Base-by-base conservation (phyloP, 768 basidiomycete species). In the Cystobasidium onofrii region DNA sequence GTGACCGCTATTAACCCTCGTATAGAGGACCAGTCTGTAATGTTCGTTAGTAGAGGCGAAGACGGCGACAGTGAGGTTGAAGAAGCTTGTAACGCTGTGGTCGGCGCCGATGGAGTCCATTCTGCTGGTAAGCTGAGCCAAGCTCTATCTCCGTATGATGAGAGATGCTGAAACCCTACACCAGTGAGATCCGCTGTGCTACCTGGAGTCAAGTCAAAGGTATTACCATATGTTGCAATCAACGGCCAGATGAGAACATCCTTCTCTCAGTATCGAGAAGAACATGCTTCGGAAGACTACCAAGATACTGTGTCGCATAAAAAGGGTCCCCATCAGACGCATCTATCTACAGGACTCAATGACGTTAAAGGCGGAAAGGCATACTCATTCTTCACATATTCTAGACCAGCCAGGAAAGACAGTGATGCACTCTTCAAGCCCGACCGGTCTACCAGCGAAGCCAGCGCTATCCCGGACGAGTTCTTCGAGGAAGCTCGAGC, bases 61-160 rank as follows among this genome's bases (percentile, higher is more conserved):
- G 52, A 71, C n/a, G 69, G 27, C 50, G 54, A 29, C 18, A 4
- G 10, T 15, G 27, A 52, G 17, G 25, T 60, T 4, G 33, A 34
- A 29, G 18, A 44, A 34, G 13, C 69, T 4, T 41, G 15, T 71
- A 10, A 18, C 61, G 6, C 10, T 17, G 18, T 50, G 18, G 43
- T 71, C 10, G 69, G 50, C 4, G 69, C 69, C 6, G 69, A 71
- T 44, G 69, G 69, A 23, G 69, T 71, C 9, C 69, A 71, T 36
- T 71, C 69, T 13, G 23, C 27, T 9, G 69, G 69, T 60, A 18
- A 57, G 69, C 7, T 17, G 27, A 55, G 4, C 29, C n/a, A n/a
- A n/a, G n/a, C n/a, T n/a, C 4, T 23, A 23, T 23, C 6, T 15
- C 25, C 12, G 7, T 4, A 64, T 15, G 6, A 29, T 23, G 25